A percentile compares a stretch with the other conserved stretches of the same genome.
Conservation (phyloP, 1,284 basidiomycete genomes). For the Cutaneotrichosporon sp. region DNA sequence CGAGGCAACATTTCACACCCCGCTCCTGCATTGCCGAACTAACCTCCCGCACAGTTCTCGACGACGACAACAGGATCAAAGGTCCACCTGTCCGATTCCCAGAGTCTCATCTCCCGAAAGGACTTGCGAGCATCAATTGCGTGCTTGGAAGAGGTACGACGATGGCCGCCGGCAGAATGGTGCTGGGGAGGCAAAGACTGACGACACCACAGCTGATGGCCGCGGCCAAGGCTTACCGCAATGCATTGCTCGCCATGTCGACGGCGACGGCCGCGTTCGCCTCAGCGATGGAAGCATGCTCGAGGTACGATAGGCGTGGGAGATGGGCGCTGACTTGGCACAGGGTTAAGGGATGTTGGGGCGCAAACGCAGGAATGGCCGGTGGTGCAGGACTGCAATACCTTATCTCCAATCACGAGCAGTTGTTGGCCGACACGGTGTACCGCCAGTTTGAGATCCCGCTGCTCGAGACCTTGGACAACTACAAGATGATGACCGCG, state of each 20-base stretch:
- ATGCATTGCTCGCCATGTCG: slow-evolving; percentile 75
- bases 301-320: slow-evolving; percentile 56
- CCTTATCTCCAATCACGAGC: slow-evolving; percentile 87
- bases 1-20: background rate
- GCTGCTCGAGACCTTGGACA: slow-evolving; percentile 72
- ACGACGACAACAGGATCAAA: slow-evolving; percentile 45
- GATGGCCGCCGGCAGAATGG: background rate
- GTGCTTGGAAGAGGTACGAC: slow-evolving; percentile 43
- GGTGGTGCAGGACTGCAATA: slow-evolving; percentile 80
- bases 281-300: slow-evolving; percentile 74
- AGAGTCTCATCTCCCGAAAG: slow-evolving; percentile 43
- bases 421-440: slow-evolving; percentile 76
- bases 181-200: background rate
- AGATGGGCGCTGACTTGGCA: background rate
- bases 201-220: slow-evolving; percentile 58
- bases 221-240: slow-evolving; percentile 74
- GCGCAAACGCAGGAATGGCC: slow-evolving; percentile 55
- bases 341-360: slow-evolving; percentile 44
- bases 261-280: slow-evolving; percentile 80
- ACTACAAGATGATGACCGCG: slow-evolving; percentile 55
- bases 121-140: slow-evolving; percentile 45
- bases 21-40: too few species aligned
- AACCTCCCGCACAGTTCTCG: slow-evolving; percentile 33
- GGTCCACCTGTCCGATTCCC: slow-evolving; percentile 38
- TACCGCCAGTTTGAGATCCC: slow-evolving; percentile 89